Base-by-base conservation (phyloP, 106 monocot genomes). In the Allium sativum region DNA sequence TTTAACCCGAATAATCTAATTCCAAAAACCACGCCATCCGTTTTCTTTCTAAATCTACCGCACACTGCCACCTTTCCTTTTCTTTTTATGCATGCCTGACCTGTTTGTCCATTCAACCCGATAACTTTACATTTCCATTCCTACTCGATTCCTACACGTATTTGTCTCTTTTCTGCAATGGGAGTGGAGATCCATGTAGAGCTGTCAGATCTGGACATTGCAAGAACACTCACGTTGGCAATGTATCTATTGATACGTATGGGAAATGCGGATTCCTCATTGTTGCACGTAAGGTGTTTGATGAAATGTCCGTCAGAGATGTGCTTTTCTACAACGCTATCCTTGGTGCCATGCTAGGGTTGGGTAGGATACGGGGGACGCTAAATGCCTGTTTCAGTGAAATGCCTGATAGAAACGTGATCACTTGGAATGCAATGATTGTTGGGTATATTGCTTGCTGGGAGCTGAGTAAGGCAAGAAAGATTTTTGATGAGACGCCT, bases 161-260 rank as follows among this genome's bases (percentile, higher is more conserved):
- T 22, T 7, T 65, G 11, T 44, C 65, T 10, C 52, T 45, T 42
- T 52, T 62, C 44, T 3, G 44, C 16, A 0, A 48, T 18, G 79
- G 79, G 57, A 8, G 46, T 5, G 74, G 74, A 63, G 55, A 74
- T 56, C 79, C 74, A 47, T 66, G 66, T 57, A 61, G 74, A 43
- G 45, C 59, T 40, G 21, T 67, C 50, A 52, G 50, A 20, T 7
- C 66, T n/a, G 79, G 79, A 42, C 64, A 62, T 57, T 55, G 16
- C 50, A 0, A 42, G 31, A 42, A 7, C 42, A 55, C 74, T 52
- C 79, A 59, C 21, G 68, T 76, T 15, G 68, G 72, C 64, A 82
- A 82, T 51, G 82, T 78, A 42, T 78, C 78, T 14, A 15, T 82
- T 31, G 78, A 74, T 55, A 71, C 78, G 72, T 82, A 82, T 52